Conservation (phyloP, 192 early-diverging fungal genomes). For the Globomyces pollinis-pini region DNA sequence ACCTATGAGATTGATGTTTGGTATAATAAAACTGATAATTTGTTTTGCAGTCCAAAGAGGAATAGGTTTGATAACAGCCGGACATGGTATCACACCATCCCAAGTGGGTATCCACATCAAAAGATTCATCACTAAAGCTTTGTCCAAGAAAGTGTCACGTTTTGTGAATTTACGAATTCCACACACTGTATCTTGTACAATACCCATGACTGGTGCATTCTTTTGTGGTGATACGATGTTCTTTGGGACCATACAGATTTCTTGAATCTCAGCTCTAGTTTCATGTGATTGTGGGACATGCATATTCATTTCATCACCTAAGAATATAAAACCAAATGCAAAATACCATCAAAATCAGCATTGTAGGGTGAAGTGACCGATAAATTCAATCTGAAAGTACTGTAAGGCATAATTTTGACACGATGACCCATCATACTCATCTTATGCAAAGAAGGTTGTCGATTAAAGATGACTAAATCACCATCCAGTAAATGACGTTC, state of each 20-base stretch:
- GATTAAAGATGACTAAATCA: constrained; percentile 98
- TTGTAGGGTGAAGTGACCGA: constrained; percentile 98
- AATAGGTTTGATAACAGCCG: constrained; percentile 91
- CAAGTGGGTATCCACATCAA: constrained; percentile 94
- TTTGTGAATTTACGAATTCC: constrained; percentile 92
- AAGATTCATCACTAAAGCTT: constrained; percentile 91
- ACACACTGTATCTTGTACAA: constrained; percentile 97
- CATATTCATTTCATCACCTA: constrained; percentile 99
- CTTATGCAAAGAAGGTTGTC: constrained; percentile 97
- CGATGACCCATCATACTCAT: constrained; percentile 99
- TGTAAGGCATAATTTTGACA: constrained; percentile 97
- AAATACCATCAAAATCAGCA: constrained; percentile 97
- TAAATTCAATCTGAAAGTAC: constrained; percentile 94
- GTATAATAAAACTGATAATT: constrained; percentile 84
- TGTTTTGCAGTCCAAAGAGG: constrained; percentile 99
- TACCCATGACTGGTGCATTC: constrained; percentile 98
- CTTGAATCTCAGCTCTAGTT: constrained; percentile 88
- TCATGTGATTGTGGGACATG: constrained; percentile 97
- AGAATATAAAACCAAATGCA: no score
- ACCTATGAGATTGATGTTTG: constrained; percentile 83
- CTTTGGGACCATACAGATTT: constrained; percentile 96
- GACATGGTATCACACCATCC: constrained; percentile 88
- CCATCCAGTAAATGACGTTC: constrained; percentile 92
- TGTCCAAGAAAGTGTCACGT: constrained; percentile 80
- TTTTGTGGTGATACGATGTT: constrained; percentile 96